These are phyloP conservation scores for Massarina eburnea DNA, from an alignment of 2,329 filamentous ascomycete genomes.

Conservation along the genomic window DNA sequence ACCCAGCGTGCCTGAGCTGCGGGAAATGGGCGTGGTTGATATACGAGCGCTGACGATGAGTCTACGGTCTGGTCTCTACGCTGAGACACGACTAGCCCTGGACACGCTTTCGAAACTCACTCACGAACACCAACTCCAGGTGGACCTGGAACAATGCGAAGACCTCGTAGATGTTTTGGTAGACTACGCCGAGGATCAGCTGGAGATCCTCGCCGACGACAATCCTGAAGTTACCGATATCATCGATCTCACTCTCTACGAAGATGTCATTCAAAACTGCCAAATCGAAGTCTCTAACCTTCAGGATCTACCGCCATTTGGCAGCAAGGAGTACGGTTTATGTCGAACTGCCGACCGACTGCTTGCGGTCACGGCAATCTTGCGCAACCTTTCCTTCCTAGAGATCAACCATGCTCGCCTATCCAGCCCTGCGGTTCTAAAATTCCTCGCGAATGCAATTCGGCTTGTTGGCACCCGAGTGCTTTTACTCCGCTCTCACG, in stretches of 20 bases:
- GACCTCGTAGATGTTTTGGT: constrained; percentile 85
- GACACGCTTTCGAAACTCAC: constrained; percentile 79
- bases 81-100: constrained; percentile 85
- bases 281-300: constrained; percentile 71
- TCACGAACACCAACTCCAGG: constrained; percentile 40
- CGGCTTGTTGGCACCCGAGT: constrained; percentile 86
- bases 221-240: constrained; percentile 84
- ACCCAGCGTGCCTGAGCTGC: constrained; percentile 72
- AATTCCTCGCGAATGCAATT: constrained; percentile 81
- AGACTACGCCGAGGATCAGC: constrained; percentile 87
- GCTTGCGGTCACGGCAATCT: constrained; percentile 86
- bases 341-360: constrained; percentile 84
- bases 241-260: constrained; percentile 79
- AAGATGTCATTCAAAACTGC: constrained; percentile 81
- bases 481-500: constrained; percentile 77
- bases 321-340: constrained; percentile 75
- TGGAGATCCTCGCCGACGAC: constrained; percentile 81
- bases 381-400: constrained; percentile 89
- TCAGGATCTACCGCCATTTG: constrained; percentile 72
- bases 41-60: constrained; percentile 87
- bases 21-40: constrained; percentile 85
- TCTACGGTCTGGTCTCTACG: constrained; percentile 84
- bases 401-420: constrained; percentile 75
- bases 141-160: constrained; percentile 54
- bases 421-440: constrained; percentile 75